phyloP scores from a whole-genome alignment of 495 filamentous ascomycete species.

The Talaromyces adpressus region DNA sequence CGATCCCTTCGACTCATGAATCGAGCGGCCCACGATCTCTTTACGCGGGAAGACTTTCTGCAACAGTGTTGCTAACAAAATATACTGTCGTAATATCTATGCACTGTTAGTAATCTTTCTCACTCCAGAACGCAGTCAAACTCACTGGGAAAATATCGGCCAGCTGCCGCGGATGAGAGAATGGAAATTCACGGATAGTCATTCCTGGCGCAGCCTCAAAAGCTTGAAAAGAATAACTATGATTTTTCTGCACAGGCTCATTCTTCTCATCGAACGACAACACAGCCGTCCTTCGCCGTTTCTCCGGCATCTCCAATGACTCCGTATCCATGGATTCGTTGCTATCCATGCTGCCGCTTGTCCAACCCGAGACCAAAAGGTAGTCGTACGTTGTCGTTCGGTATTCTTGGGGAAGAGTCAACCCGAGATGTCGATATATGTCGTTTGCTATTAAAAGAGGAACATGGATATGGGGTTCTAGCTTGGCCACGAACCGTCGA shows the following conservation, averaged over 20 bases:
- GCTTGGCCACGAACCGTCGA: conserved; percentile 72
- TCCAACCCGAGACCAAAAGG: conserved; percentile 51
- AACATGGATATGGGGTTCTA: conserved; percentile 78
- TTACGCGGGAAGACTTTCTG: conserved; percentile 47
- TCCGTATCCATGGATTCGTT: conserved; percentile 7
- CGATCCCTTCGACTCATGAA: background rate
- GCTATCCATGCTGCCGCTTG: conserved; percentile 16
- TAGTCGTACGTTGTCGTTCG: conserved; percentile 58
- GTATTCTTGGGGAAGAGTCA: conserved; percentile 45
- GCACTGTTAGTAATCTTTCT: background rate
- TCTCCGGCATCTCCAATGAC: conserved; percentile 17
- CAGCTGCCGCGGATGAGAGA: conserved; percentile 82
- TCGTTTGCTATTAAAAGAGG: conserved; percentile 59
- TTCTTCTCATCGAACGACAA: conserved; percentile 30
- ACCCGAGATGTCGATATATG: conserved; percentile 58
- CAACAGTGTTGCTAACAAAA: conserved; percentile 57
- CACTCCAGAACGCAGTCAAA: background rate
- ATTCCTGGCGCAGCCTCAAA: conserved; percentile 64
- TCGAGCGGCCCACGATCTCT: background rate
- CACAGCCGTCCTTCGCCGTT: conserved; percentile 27
- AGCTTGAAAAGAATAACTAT: conserved; percentile 64
- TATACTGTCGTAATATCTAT: conserved; percentile 65
- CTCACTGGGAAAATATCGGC: conserved; percentile 62
- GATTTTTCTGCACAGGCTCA: conserved; percentile 38
- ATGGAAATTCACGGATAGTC: conserved; percentile 64